phyloP scores from a whole-genome alignment of 2,329 filamentous ascomycete genomes.

The Helotiales sp. region DNA sequence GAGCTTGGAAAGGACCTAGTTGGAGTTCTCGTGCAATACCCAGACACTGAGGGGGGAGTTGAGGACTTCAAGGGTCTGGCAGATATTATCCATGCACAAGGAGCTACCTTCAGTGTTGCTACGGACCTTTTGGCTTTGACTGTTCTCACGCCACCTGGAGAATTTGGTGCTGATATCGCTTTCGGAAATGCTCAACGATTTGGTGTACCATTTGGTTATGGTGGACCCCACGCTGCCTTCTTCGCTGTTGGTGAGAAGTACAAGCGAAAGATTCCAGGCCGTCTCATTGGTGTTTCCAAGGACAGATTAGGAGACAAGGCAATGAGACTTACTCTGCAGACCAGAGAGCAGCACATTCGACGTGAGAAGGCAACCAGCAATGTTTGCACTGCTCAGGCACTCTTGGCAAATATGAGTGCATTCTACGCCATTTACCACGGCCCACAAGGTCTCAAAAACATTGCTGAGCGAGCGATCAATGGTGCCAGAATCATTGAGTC shows the following conservation, averaged over 20 bases:
- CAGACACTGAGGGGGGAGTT: conserved; percentile 83
- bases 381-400: conserved; percentile 92
- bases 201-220: conserved; percentile 89
- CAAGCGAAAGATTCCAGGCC: conserved; percentile 93
- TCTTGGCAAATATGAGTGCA: conserved; percentile 94
- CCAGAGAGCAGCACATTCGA: conserved; percentile 93
- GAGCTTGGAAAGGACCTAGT: conserved; percentile 80
- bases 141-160: conserved; percentile 84
- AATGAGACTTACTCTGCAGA: conserved; percentile 85
- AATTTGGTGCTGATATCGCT: conserved; percentile 93
- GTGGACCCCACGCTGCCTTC: conserved; percentile 96
- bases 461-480: conserved; percentile 77
- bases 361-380: conserved; percentile 98
- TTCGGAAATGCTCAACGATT: conserved; percentile 93
- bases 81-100: conserved; percentile 76
- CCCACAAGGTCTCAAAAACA: conserved; percentile 78
- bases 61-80: conserved; percentile 76
- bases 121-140: conserved; percentile 91
- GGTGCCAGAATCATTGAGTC: conserved; percentile 73
- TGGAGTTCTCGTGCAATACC: conserved; percentile 93
- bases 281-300: conserved; percentile 88
- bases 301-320: conserved; percentile 83
- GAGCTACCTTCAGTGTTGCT: conserved; percentile 82
- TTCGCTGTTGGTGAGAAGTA: conserved; percentile 90
- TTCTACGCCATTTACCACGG: conserved; percentile 96